Evolutionary conservation across 2,329 filamentous ascomycete species (phyloP).

Genomic region (Monilinia fructigena): DNA sequence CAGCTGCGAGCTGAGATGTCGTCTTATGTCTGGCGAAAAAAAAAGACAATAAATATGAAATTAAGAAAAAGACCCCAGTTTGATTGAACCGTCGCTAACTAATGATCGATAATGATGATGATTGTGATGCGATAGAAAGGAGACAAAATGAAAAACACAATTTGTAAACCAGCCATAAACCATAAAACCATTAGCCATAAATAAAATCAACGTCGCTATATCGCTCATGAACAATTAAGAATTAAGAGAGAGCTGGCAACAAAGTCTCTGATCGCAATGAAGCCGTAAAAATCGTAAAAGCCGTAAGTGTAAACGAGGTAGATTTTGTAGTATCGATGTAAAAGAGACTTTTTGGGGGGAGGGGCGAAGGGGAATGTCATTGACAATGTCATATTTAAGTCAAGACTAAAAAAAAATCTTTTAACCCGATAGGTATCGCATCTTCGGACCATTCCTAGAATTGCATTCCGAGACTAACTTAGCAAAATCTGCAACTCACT

Average conservation of each 20-base stretch:
- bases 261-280: slow-evolving; percentile 43
- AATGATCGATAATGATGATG: slow-evolving; percentile 23
- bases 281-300: slow-evolving; percentile 33
- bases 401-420: not conserved
- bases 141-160: slow-evolving; percentile 22
- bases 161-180: slow-evolving; percentile 16
- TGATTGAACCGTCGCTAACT: slow-evolving; percentile 25
- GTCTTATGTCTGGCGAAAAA: slow-evolving; percentile 22
- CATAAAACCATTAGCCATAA: slow-evolving; percentile 38
- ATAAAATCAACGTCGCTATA: slow-evolving; percentile 37
- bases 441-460: slow-evolving; percentile 39
- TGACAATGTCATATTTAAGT: slow-evolving; percentile 1
- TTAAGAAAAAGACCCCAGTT: slow-evolving; percentile 21
- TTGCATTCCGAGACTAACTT: slow-evolving; percentile 82
- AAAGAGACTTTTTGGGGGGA: slow-evolving; percentile 15
- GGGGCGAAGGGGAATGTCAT: not conserved
- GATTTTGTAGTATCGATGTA: slow-evolving; percentile 22
- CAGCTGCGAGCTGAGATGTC: slow-evolving; percentile 24
- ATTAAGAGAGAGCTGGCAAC: slow-evolving; percentile 44
- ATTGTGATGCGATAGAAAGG: slow-evolving; percentile 15
- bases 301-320: slow-evolving; percentile 25
- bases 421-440: slow-evolving; percentile 27
- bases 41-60: slow-evolving; percentile 14
- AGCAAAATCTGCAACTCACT: slow-evolving; percentile 88
- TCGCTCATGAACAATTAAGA: slow-evolving; percentile 35